phyloP scores from a whole-genome alignment of 495 filamentous ascomycete genomes.

The Melanomma pulvis-pyrius region DNA sequence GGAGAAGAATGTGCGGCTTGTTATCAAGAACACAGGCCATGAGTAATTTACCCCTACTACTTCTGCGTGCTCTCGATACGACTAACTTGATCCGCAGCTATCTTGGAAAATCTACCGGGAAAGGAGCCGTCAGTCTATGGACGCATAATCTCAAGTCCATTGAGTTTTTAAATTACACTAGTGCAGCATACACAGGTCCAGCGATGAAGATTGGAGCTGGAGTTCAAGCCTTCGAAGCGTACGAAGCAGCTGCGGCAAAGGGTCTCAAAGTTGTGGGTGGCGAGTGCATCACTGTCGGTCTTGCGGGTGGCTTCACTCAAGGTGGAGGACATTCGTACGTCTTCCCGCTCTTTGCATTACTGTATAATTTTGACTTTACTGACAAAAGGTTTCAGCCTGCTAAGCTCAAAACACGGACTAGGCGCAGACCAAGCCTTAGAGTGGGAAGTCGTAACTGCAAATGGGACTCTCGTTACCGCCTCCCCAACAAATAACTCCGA shows the following conservation, averaged over 20 bases:
- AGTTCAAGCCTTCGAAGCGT: constrained; percentile 52
- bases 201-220: constrained; percentile 56
- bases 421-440: constrained; percentile 55
- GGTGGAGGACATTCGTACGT: constrained; percentile 55
- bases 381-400: constrained; percentile 31
- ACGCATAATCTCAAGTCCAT: constrained; percentile 25
- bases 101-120: constrained; percentile 26
- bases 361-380: neutral
- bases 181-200: constrained; percentile 45
- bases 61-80: neutral
- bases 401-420: constrained; percentile 53
- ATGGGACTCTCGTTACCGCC: constrained; percentile 20
- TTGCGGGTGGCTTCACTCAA: constrained; percentile 55
- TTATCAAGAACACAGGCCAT: constrained; percentile 34
- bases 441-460: constrained; percentile 44
- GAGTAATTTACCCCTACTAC: constrained; percentile 15
- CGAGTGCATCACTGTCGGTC: constrained; percentile 48
- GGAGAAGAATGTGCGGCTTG: constrained; percentile 27
- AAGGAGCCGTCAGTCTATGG: constrained; percentile 25
- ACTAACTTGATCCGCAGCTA: constrained; percentile 1
- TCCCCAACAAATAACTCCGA: constrained; percentile 25
- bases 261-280: constrained; percentile 54
- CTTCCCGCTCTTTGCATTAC: constrained; percentile 36
- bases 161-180: constrained; percentile 16
- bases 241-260: constrained; percentile 47